A percentile compares a stretch with the other conserved stretches of the same genome.
phyloP scores from a whole-genome alignment of 2,329 filamentous ascomycete species.

The Penicillium capsulatum region DNA sequence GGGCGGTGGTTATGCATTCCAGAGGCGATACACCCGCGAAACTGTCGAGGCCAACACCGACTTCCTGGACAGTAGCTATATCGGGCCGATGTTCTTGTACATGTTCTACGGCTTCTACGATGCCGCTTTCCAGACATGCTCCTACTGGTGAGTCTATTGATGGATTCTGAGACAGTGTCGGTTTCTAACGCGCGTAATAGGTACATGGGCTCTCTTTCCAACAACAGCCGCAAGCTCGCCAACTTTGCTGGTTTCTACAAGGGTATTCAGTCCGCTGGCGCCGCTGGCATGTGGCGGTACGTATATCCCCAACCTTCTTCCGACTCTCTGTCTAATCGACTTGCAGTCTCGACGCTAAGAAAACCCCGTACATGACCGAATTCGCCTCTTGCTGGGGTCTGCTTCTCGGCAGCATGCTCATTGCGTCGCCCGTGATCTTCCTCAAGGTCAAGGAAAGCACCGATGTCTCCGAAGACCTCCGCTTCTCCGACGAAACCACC shows the following conservation, averaged over 20 bases:
- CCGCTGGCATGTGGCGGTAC: slow-evolving; percentile 54
- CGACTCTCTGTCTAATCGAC: slow-evolving; percentile 4
- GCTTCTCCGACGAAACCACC: slow-evolving; percentile 77
- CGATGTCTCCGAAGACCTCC: slow-evolving; percentile 73
- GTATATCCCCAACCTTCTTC: slow-evolving; percentile 10
- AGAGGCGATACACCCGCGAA: slow-evolving; percentile 57
- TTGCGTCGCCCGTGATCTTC: slow-evolving; percentile 75
- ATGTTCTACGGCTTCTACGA: slow-evolving; percentile 90
- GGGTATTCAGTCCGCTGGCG: slow-evolving; percentile 81
- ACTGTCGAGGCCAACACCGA: slow-evolving; percentile 47
- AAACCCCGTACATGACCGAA: slow-evolving; percentile 64
- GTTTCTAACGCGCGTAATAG: slow-evolving; percentile 35
- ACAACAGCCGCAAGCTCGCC: slow-evolving; percentile 85
- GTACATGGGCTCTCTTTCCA: slow-evolving; percentile 90
- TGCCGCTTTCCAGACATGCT: slow-evolving; percentile 80
- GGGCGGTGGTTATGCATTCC: slow-evolving; percentile 78
- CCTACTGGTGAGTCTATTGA: slow-evolving; percentile 66
- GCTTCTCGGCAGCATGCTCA: slow-evolving; percentile 65
- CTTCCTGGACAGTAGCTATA: slow-evolving; percentile 64
- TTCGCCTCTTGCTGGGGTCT: slow-evolving; percentile 75
- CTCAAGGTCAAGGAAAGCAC: slow-evolving; percentile 77
- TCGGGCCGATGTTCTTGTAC: slow-evolving; percentile 81
- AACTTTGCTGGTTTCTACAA: slow-evolving; percentile 92
- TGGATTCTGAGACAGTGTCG: neutral
- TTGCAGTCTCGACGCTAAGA: slow-evolving; percentile 61